These are phyloP conservation scores for Aquilaria yunnanensis DNA, from an alignment of 345 rosid species.

Conservation along the genomic window DNA sequence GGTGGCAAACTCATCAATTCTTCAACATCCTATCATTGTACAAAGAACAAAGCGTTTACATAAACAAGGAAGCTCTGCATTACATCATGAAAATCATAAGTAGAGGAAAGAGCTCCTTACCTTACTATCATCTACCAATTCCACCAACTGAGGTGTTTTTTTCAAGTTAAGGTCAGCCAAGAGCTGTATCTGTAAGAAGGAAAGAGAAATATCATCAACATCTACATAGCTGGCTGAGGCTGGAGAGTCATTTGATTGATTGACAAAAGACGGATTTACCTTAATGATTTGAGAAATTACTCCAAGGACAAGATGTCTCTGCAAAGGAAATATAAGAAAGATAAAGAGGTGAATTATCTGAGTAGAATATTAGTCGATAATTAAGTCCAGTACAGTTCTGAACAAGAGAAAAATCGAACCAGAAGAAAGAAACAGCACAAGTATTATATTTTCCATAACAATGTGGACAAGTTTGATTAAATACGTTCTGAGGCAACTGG, in stretches of 20 bases:
- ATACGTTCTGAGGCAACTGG: too few relatives aligned
- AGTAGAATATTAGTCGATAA: too few relatives aligned
- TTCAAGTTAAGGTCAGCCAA: conserved; percentile 96
- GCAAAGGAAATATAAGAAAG: conserved; percentile 26
- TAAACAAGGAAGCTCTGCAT: conserved; percentile 4
- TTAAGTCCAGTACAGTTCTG: too few relatives aligned
- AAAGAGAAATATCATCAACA: conserved; percentile 9
- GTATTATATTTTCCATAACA: too few relatives aligned
- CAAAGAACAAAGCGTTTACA: background rate
- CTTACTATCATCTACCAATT: conserved; percentile 85
- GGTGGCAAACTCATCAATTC: conserved; percentile 99
- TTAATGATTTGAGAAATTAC: conserved; percentile 94
- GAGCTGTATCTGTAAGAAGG: conserved; percentile 67
- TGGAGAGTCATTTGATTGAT: background rate
- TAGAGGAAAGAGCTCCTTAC: conserved; percentile 22
- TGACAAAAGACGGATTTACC: conserved; percentile 32
- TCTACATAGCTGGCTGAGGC: background rate
- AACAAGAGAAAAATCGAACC: too few relatives aligned
- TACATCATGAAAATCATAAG: background rate
- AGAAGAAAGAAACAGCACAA: too few relatives aligned
- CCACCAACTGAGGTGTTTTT: conserved; percentile 94
- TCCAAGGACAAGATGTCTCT: conserved; percentile 99
- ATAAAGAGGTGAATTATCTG: conserved; percentile 1
- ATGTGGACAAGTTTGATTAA: too few relatives aligned
- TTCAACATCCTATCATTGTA: conserved; percentile 73